Evolutionary conservation across 164 flowering plant genomes (phyloP).

Genomic region (Sedum album): DNA sequence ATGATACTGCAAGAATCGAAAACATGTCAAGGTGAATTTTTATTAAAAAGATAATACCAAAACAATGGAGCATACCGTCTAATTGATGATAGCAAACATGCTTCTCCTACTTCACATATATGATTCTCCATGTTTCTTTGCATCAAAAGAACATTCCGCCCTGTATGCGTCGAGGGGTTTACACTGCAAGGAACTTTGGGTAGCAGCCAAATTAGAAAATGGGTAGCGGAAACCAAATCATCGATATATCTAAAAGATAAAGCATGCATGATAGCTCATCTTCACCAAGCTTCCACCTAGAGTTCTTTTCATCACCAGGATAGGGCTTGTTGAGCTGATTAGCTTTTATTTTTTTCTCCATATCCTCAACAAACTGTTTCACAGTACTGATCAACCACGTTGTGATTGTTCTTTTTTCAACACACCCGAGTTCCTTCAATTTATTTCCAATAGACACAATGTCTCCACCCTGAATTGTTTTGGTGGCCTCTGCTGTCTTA

Average conservation of each 20-base stretch:
- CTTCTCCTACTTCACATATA: conserved; percentile 77
- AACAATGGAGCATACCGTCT: conserved; percentile 43
- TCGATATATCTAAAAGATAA: conserved; percentile 70
- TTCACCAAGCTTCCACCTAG: conserved; percentile 81
- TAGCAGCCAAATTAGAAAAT: conserved; percentile 80
- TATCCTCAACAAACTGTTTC: conserved; percentile 62
- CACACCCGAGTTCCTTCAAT: conserved; percentile 50
- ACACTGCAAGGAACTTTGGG: conserved; percentile 49
- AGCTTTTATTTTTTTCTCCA: conserved; percentile 45
- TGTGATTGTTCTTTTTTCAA: conserved; percentile 52
- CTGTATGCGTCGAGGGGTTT: conserved; percentile 43
- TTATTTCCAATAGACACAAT: conserved; percentile 59
- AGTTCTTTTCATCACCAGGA: conserved; percentile 44
- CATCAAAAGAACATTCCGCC: conserved; percentile 40
- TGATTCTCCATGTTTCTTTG: conserved; percentile 55
- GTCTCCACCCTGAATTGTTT: conserved; percentile 27
- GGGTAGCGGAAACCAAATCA: conserved; percentile 61
- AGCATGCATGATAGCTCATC: conserved; percentile 68
- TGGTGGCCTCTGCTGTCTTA: conserved; percentile 35
- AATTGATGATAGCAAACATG: conserved; percentile 65
- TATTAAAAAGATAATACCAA: background rate
- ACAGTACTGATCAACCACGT: conserved; percentile 59
- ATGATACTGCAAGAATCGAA: background rate
- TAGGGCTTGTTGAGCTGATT: conserved; percentile 47
- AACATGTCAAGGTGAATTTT: background rate